These are phyloP conservation scores for Candida albicans DNA, from an alignment of 1,139 yeast species.

Conservation along the genomic window DNA sequence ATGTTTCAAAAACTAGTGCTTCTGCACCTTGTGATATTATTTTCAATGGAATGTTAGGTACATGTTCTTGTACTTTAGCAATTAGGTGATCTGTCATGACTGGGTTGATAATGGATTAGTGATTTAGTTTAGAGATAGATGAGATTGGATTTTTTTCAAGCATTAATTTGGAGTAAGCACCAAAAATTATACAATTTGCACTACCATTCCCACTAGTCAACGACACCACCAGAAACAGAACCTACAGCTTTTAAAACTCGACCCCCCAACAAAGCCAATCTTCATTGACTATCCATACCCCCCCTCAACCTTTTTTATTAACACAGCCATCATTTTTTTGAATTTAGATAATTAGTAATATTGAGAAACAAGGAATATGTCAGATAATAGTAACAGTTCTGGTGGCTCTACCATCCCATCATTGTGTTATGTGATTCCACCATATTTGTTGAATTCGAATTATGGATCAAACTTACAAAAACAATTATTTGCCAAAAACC, in stretches of 20 bases:
- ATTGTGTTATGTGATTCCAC: slow-evolving; percentile 41
- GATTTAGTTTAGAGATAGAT: background rate
- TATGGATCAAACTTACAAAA: slow-evolving; percentile 36
- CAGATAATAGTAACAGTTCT: background rate
- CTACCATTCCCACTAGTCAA: too few relatives aligned
- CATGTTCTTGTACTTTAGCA: slow-evolving; percentile 38
- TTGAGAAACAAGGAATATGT: too few relatives aligned
- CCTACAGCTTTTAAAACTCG: too few relatives aligned
- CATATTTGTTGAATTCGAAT: slow-evolving; percentile 42
- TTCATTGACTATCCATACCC: too few relatives aligned
- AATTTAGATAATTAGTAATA: too few relatives aligned
- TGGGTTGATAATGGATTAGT: background rate
- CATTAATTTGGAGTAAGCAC: background rate
- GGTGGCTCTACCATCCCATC: background rate
- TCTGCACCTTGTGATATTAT: slow-evolving; percentile 94
- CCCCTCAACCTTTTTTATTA: too few relatives aligned
- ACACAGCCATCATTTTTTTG: too few relatives aligned
- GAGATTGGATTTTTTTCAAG: background rate
- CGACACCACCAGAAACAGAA: too few relatives aligned
- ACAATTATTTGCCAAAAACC: slow-evolving; percentile 23
- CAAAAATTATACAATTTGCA: too few relatives aligned
- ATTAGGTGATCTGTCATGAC: slow-evolving; percentile 46
- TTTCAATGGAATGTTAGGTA: slow-evolving; percentile 50
- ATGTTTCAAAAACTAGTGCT: slow-evolving; percentile 72
- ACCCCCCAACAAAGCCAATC: too few relatives aligned